phyloP scores from a whole-genome alignment of 2,329 filamentous ascomycete genomes.

The Alternaria brassicicola region DNA sequence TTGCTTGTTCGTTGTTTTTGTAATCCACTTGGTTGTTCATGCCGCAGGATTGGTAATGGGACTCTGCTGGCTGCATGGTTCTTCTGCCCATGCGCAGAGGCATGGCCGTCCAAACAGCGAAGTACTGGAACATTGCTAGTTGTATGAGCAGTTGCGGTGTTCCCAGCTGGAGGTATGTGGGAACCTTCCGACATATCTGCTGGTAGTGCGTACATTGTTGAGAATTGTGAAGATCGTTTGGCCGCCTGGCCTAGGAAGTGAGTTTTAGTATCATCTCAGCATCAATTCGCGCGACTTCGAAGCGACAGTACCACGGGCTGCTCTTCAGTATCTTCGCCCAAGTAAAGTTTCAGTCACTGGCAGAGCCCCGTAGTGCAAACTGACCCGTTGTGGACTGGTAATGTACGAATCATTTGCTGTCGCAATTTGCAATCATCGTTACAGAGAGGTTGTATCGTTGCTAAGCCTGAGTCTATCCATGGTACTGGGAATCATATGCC shows the following conservation, averaged over 20 bases:
- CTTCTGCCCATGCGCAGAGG: no score
- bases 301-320: not conserved
- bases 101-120: no score
- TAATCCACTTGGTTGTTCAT: no score
- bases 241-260: not conserved
- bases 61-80: no score
- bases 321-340: slow-evolving; percentile 9
- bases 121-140: no score
- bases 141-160: no score
- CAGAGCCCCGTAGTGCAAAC: not conserved
- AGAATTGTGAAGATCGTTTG: not conserved
- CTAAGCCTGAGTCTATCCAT: slow-evolving; percentile 9
- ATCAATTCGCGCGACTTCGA: not conserved
- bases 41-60: no score
- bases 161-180: no score
- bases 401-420: not conserved
- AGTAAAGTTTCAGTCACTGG: not conserved
- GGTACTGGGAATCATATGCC: slow-evolving; percentile 4
- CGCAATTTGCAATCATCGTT: not conserved
- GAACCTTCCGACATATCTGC: not conserved
- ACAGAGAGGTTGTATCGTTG: slow-evolving; percentile 7
- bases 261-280: not conserved
- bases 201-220: not conserved
- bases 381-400: not conserved
- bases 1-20: no score